Evolutionary conservation across 1,284 basidiomycete species (phyloP).

Genomic region (Ganoderma lingzhi): DNA sequence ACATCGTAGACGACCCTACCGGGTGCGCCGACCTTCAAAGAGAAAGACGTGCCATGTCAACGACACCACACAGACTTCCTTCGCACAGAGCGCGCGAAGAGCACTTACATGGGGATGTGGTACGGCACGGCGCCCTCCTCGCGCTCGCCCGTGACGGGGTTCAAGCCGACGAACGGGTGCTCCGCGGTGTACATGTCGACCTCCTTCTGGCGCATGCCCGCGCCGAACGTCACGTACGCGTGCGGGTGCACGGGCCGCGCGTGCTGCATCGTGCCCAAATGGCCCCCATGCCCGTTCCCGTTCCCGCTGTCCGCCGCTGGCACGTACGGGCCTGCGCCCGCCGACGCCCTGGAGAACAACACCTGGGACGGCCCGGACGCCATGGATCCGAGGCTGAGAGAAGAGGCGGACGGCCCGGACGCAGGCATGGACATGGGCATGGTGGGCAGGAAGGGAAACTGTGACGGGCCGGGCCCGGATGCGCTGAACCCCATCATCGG

Average conservation of each 20-base stretch:
- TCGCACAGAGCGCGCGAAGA: constrained; percentile 9
- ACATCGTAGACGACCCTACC: constrained; percentile 83
- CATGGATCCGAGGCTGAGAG: not conserved
- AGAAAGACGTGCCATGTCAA: constrained; percentile 2
- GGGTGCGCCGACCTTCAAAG: constrained; percentile 72
- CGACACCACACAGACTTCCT: not conserved
- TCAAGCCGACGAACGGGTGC: constrained; percentile 65
- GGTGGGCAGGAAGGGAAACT: constrained; percentile 1
- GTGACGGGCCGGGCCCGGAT: constrained; percentile 8
- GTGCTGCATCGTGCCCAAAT: constrained; percentile 23
- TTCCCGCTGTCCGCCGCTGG: constrained; percentile 7
- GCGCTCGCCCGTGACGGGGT: constrained; percentile 52
- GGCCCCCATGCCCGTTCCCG: constrained; percentile 11
- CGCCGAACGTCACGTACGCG: constrained; percentile 84
- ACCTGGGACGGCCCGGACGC: not conserved
- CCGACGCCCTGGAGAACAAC: not conserved
- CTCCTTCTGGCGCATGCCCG: constrained; percentile 84
- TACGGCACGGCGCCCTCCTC: constrained; percentile 72
- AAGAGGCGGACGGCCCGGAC: not conserved
- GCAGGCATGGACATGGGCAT: not conserved
- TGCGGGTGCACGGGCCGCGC: constrained; percentile 67
- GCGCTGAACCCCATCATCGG: constrained; percentile 12
- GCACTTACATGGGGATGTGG: constrained; percentile 81
- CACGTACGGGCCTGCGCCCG: constrained; percentile 5
- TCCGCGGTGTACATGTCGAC: constrained; percentile 79